phyloP scores from a whole-genome alignment of 2,329 filamentous ascomycete genomes.

The Pleomassaria siparia region DNA sequence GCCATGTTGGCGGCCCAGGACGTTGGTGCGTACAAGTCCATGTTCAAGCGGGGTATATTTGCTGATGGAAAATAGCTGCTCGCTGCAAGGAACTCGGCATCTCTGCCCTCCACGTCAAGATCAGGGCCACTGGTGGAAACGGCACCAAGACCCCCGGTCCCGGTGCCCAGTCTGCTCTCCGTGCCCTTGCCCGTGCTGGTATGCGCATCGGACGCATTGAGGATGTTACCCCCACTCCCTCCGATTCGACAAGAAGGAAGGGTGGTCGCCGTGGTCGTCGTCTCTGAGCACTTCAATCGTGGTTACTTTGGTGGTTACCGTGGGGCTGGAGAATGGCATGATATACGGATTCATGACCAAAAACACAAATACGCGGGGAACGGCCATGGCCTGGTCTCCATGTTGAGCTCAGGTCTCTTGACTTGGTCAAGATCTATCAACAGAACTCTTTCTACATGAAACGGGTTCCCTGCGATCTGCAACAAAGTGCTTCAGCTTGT shows the following conservation, averaged over 20 bases:
- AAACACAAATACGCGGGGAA: constrained; percentile 43
- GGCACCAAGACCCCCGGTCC: constrained; percentile 99
- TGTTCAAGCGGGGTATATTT: neutral
- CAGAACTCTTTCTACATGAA: constrained; percentile 42
- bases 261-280: constrained; percentile 99
- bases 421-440: constrained; percentile 40
- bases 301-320: constrained; percentile 26
- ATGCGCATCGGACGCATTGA: constrained; percentile 99
- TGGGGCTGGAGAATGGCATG: constrained; percentile 35
- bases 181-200: constrained; percentile 95
- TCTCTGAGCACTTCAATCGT: constrained; percentile 78
- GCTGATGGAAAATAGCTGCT: constrained; percentile 61
- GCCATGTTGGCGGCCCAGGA: constrained; percentile 99
- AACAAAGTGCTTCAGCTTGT: constrained; percentile 24
- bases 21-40: constrained; percentile 38
- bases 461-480: constrained; percentile 6
- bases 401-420: constrained; percentile 41
- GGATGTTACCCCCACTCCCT: constrained; percentile 98
- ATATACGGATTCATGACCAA: constrained; percentile 40
- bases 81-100: constrained; percentile 86
- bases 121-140: constrained; percentile 99
- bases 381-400: constrained; percentile 44
- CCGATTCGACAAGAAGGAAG: constrained; percentile 99
- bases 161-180: constrained; percentile 98
- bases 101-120: constrained; percentile 99